Evolutionary conservation across 2,329 filamentous ascomycete species (phyloP).

Genomic region (Pseudopithomyces maydicus): DNA sequence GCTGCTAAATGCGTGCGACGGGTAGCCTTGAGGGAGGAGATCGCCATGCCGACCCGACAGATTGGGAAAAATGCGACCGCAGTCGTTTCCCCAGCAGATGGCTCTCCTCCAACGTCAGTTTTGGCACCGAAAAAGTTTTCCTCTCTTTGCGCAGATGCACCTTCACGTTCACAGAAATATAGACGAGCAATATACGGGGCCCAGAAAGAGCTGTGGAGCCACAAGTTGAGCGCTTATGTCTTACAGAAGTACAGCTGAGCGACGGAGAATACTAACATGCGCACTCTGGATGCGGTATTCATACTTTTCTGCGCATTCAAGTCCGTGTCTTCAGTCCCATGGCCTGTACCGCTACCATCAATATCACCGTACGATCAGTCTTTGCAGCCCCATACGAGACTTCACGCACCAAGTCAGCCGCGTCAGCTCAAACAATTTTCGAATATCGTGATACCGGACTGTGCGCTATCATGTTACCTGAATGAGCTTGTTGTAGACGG

Average conservation of each 20-base stretch:
- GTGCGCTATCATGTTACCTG: slow-evolving; percentile 26
- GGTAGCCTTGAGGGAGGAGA: not conserved
- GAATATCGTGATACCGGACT: slow-evolving; percentile 18
- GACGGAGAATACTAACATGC: not conserved
- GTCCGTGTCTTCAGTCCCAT: not conserved
- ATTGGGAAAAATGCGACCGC: not conserved
- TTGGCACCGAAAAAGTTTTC: not conserved
- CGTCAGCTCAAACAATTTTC: not conserved
- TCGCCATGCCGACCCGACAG: not conserved
- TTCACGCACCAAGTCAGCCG: not conserved
- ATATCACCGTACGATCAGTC: not conserved
- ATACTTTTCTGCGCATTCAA: not conserved
- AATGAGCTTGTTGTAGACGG: slow-evolving; percentile 20
- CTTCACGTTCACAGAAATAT: not conserved
- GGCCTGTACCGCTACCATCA: not conserved
- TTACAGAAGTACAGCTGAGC: not conserved
- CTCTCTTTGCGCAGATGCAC: not conserved
- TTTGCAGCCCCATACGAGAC: not conserved
- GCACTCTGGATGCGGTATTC: not conserved
- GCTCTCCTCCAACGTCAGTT: not conserved
- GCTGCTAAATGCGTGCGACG: slow-evolving; percentile 1
- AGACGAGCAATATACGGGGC: not conserved
- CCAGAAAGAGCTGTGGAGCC: not conserved
- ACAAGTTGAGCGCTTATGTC: not conserved
- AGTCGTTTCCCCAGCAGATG: not conserved